A percentile compares a stretch with the other conserved stretches of the same genome.
phyloP scores from a whole-genome alignment of 1,284 basidiomycete genomes.

The Tremellales sp. region DNA sequence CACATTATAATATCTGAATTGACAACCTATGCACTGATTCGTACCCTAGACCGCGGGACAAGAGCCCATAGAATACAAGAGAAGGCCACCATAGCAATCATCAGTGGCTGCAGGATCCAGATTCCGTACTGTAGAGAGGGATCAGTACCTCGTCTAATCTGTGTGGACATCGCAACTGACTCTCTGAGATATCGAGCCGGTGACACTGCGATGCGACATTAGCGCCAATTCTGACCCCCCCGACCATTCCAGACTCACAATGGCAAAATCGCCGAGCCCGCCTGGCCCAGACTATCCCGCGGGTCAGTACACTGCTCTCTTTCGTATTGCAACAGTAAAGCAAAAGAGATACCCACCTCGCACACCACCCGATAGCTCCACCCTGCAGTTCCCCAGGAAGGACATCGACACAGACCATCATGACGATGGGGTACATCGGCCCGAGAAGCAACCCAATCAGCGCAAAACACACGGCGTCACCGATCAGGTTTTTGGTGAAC shows the following conservation, averaged over 20 bases:
- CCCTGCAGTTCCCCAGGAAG: constrained; percentile 62
- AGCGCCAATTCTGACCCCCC: not conserved
- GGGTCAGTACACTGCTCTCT: not conserved
- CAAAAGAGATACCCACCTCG: constrained; percentile 4
- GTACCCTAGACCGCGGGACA: constrained; percentile 10
- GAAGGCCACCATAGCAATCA: constrained; percentile 29
- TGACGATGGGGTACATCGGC: constrained; percentile 65
- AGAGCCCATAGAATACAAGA: constrained; percentile 32
- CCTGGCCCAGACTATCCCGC: constrained; percentile 59
- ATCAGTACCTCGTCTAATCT: constrained; percentile 1
- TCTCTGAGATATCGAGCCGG: constrained; percentile 33
- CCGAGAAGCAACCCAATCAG: constrained; percentile 54
- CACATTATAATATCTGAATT: not conserved
- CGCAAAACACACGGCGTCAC: constrained; percentile 59
- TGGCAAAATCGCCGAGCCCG: constrained; percentile 63
- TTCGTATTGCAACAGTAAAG: not conserved
- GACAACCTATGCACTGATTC: constrained; percentile 1
- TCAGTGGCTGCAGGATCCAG: constrained; percentile 44
- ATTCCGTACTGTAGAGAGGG: constrained; percentile 27
- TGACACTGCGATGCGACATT: constrained; percentile 20
- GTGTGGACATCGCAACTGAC: constrained; percentile 9
- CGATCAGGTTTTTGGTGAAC: constrained; percentile 59
- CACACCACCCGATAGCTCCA: constrained; percentile 61
- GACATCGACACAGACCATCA: constrained; percentile 46
- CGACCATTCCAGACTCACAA: constrained; percentile 47